Conservation (phyloP, 2,329 filamentous ascomycete genomes). For the Aspergillus hortae region DNA sequence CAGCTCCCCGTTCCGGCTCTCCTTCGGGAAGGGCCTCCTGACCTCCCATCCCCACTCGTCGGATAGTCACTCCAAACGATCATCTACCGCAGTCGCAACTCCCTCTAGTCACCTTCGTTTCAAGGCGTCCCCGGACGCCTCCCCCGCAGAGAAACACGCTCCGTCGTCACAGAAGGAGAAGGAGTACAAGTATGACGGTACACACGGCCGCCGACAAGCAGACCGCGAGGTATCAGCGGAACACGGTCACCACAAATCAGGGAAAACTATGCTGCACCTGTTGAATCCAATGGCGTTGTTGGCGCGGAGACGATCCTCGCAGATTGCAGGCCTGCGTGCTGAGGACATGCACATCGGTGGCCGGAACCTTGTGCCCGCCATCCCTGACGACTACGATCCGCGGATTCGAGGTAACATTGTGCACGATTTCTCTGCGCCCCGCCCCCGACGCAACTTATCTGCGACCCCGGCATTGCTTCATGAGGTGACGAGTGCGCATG, state of each 20-base stretch:
- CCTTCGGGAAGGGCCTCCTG: conserved; percentile 30
- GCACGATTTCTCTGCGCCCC: conserved; percentile 63
- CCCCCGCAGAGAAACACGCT: conserved; percentile 19
- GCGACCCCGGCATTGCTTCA: conserved; percentile 16
- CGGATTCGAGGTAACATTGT: conserved; percentile 61
- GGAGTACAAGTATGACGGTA: conserved; percentile 24
- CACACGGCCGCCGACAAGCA: conserved; percentile 18
- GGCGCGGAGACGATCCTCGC: conserved; percentile 54
- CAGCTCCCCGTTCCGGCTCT: conserved; percentile 34
- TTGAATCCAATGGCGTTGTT: conserved; percentile 61
- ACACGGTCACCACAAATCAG: conserved; percentile 29
- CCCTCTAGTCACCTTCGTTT: conserved; percentile 24
- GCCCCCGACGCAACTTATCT: conserved; percentile 42
- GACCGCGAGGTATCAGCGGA: conserved; percentile 29
- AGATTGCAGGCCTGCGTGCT: conserved; percentile 44
- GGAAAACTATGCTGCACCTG: conserved; percentile 53
- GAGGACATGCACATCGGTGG: conserved; percentile 52
- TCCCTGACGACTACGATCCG: conserved; percentile 61
- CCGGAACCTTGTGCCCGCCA: conserved; percentile 47
- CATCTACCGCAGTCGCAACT: conserved; percentile 22
- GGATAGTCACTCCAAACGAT: conserved; percentile 25
- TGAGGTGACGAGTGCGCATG: conserved; percentile 12
- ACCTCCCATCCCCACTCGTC: conserved; percentile 18
- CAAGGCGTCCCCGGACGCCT: conserved; percentile 27
- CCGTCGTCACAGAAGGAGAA: conserved; percentile 12